These are phyloP conservation scores for Psilocybe cubensis DNA, from an alignment of 768 basidiomycete species.

Conservation along the genomic window DNA sequence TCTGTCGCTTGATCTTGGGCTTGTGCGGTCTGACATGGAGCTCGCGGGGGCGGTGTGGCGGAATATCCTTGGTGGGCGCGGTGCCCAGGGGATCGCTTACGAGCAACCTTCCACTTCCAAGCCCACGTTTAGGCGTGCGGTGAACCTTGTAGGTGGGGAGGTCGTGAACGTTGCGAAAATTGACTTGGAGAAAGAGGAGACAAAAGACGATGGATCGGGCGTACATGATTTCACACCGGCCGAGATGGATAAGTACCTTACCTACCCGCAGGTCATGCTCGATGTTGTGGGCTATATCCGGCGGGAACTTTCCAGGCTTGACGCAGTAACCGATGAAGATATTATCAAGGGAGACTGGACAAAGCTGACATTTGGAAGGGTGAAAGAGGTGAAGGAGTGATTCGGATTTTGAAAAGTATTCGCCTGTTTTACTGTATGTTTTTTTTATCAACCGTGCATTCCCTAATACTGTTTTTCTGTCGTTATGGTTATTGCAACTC, in stretches of 20 bases:
- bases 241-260: conserved; percentile 69
- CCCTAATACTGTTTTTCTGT: too few relatives aligned
- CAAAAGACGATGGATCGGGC: conserved; percentile 67
- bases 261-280: conserved; percentile 77
- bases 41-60: conserved; percentile 91
- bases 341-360: conserved; percentile 42
- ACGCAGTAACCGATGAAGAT: conserved; percentile 49
- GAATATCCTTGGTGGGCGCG: conserved; percentile 85
- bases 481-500: too few relatives aligned
- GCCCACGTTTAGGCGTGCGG: conserved; percentile 55
- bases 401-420: too few relatives aligned
- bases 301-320: conserved; percentile 71
- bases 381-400: neutral
- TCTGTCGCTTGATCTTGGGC: conserved; percentile 77
- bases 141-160: conserved; percentile 73
- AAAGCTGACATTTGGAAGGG: conserved; percentile 41
- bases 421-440: too few relatives aligned
- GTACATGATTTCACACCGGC: conserved; percentile 69
- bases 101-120: conserved; percentile 19
- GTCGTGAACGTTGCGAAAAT: conserved; percentile 63
- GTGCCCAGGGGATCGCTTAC: conserved; percentile 69
- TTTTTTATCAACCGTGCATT: too few relatives aligned
- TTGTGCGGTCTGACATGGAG: conserved; percentile 77
- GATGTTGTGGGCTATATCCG: conserved; percentile 71
- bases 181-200: conserved; percentile 60